Conservation (phyloP, 352 stramenopile genomes). For the Globisporangium splendens region DNA sequence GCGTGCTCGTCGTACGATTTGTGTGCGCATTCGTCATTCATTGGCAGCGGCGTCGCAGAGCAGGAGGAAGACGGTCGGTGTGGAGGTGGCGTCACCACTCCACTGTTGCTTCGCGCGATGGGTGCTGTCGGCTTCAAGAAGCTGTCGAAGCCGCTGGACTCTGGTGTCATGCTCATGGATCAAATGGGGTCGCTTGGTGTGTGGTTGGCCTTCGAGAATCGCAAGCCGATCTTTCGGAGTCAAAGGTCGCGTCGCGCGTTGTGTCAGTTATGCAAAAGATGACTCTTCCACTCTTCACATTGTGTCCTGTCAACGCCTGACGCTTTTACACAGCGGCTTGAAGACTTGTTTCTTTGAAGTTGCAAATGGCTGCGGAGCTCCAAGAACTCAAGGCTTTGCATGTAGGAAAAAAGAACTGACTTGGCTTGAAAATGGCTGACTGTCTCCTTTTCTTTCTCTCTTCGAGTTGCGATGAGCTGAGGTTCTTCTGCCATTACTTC, state of each 20-base stretch:
- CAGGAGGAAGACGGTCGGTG: background rate
- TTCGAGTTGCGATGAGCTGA: too few relatives aligned
- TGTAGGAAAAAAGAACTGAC: conserved; percentile 1
- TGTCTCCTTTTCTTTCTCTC: background rate
- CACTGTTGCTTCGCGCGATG: conserved; percentile 1
- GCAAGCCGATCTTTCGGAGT: background rate
- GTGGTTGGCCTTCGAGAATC: background rate
- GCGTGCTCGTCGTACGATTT: conserved; percentile 45
- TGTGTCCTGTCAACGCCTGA: background rate
- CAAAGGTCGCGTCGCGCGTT: background rate
- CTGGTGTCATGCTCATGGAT: too few relatives aligned
- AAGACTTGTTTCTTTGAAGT: background rate
- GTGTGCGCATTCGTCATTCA: background rate
- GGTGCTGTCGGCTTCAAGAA: background rate
- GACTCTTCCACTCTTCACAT: background rate
- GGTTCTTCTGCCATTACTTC: too few relatives aligned
- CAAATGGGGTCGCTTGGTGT: too few relatives aligned
- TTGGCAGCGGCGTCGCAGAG: background rate
- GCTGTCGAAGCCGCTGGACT: background rate
- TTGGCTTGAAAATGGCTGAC: background rate
- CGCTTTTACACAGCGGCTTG: background rate
- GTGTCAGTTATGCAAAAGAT: background rate
- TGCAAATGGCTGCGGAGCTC: conserved; percentile 1
- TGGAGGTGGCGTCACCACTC: too few relatives aligned
- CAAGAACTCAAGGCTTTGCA: conserved; percentile 19